Percentiles rank a stretch among this genome's conserved stretches.
These are phyloP conservation scores for Samsoniella hepiali DNA, from an alignment of 2,329 filamentous ascomycete genomes.

Conservation along the genomic window DNA sequence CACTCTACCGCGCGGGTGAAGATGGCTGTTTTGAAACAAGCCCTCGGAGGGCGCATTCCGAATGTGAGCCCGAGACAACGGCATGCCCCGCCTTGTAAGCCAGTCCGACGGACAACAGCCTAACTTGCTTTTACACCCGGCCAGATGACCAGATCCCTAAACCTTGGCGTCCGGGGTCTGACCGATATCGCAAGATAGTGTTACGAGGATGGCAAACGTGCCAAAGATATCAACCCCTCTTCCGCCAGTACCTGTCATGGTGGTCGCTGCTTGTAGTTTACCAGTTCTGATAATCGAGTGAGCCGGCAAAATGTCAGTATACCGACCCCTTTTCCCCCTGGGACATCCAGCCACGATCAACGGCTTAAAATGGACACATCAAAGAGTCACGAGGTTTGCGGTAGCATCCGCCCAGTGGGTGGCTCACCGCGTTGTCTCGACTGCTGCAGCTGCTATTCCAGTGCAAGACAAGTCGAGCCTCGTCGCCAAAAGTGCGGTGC, in stretches of 20 bases:
- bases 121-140: neutral
- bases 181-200: slow-evolving; percentile 14
- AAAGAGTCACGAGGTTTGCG: neutral
- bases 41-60: slow-evolving; percentile 7
- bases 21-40: neutral
- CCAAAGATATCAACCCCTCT: neutral
- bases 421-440: neutral
- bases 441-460: neutral
- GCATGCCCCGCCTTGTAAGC: neutral
- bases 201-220: neutral
- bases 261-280: neutral
- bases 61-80: neutral
- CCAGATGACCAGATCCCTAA: slow-evolving; percentile 1
- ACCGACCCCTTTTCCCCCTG: neutral
- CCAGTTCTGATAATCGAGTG: neutral
- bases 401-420: too few relatives aligned
- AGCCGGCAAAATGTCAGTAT: neutral
- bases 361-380: neutral
- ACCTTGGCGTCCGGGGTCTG: slow-evolving; percentile 2
- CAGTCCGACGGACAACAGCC: slow-evolving; percentile 2
- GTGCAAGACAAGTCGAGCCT: neutral
- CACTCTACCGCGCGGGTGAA: too few relatives aligned
- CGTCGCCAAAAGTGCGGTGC: neutral
- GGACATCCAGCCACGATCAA: neutral
- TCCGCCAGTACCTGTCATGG: neutral